Evolutionary conservation across 163 green algal species (phyloP), one percentile per base, ranked within the genome.

Genomic region (Chloroidium sp.): DNA sequence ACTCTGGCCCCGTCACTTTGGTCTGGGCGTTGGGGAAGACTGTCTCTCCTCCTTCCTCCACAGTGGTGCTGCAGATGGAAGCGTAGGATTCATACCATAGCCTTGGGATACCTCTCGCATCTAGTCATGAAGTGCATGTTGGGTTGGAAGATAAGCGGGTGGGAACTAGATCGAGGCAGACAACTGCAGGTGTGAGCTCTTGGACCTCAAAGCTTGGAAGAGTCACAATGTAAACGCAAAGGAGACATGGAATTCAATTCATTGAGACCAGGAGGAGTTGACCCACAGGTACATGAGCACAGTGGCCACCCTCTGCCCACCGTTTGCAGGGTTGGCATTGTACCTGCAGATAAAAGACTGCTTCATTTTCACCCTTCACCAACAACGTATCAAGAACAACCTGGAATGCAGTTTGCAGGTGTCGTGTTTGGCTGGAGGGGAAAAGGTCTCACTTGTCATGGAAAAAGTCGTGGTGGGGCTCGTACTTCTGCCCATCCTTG

Each of bases 221-320:
- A 36, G 36, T 36, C 36, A 36, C 36, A 36, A 36, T 36, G 36
- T 36, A 36, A 36, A 36, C 36, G 36, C 36, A 36, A 36, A 36
- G 36, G 36, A 36, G 36, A 36, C 36, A 36, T 36, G 36, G 36
- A 36, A 36, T 36, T 36, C 36, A 36, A 36, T 36, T 36, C 36
- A 36, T 36, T 36, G 36, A 36, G 36, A 36, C 36, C 36, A 36
- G 36, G 36, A 36, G 36, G 36, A 36, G 36, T 36, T 36, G 36
- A 72, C 75, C 69, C 75, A 84, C 80, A 86, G 76, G 88, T 97
- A 97, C 92, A 97, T 96, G 62, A 97, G 90, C 14, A 97, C 76
- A 0, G 94, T 98, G 62, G 93, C 90, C 3, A 97, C 82, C 8
- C 94, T 87, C 87, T 98, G 92, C 57, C 94, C 93, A 36, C 94